A percentile compares a stretch with the other conserved stretches of the same genome.
phyloP scores from a whole-genome alignment of 2,329 filamentous ascomycete species.

The Colletotrichum orbiculare region DNA sequence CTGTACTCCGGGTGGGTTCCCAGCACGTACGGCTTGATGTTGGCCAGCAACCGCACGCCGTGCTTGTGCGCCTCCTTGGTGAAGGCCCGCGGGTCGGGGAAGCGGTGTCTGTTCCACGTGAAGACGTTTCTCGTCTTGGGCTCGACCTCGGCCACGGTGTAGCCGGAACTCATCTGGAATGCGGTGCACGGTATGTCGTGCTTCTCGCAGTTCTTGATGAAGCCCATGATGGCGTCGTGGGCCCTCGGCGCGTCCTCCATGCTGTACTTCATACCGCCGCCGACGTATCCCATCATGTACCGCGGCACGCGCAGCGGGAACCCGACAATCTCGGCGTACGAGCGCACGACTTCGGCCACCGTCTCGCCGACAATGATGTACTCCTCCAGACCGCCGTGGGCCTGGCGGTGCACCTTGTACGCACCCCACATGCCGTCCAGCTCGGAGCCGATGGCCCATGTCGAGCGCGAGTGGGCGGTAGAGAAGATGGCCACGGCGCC shows the following conservation, averaged over 20 bases:
- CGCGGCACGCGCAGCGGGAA: slow-evolving; percentile 75
- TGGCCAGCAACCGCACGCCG: slow-evolving; percentile 76
- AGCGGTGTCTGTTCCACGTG: slow-evolving; percentile 77
- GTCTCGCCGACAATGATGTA: slow-evolving; percentile 76
- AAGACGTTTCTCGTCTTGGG: slow-evolving; percentile 79
- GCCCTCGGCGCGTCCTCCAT: slow-evolving; percentile 62
- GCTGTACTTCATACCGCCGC: slow-evolving; percentile 69
- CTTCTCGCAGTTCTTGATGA: slow-evolving; percentile 69
- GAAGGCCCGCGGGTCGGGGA: slow-evolving; percentile 74
- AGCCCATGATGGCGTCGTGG: slow-evolving; percentile 69
- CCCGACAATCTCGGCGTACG: slow-evolving; percentile 75
- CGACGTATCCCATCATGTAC: slow-evolving; percentile 80
- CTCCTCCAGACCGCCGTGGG: slow-evolving; percentile 77
- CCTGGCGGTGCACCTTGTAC: slow-evolving; percentile 80
- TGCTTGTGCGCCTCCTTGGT: slow-evolving; percentile 69
- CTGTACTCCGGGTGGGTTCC: slow-evolving; percentile 74
- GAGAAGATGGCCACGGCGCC: slow-evolving; percentile 77
- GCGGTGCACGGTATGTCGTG: slow-evolving; percentile 77
- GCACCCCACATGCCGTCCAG: slow-evolving; percentile 82
- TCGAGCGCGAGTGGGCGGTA: slow-evolving; percentile 71
- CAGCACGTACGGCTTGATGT: slow-evolving; percentile 79
- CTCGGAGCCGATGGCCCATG: slow-evolving; percentile 75
- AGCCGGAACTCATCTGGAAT: slow-evolving; percentile 79
- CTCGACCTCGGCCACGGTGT: slow-evolving; percentile 73
- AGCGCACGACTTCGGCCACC: slow-evolving; percentile 71